Conservation (phyloP, 2,329 filamentous ascomycete genomes). For the Pyrenophora seminiperda region DNA sequence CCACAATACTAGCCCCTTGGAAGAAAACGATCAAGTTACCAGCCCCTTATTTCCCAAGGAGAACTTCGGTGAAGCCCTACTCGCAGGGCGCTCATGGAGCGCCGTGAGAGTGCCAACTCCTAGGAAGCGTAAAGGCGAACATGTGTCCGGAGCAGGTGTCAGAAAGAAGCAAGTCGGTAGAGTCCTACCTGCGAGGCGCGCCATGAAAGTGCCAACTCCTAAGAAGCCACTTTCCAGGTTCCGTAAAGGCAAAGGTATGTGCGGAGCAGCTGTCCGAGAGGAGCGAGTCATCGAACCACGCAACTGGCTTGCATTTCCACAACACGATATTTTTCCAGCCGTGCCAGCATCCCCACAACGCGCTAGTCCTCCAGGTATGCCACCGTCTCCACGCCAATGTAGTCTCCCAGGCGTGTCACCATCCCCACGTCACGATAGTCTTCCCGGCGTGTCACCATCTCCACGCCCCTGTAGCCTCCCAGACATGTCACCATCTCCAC, state of each 20-base stretch:
- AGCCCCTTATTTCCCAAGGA: slow-evolving; percentile 10
- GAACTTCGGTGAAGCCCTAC: slow-evolving; percentile 1
- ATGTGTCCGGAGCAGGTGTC: slow-evolving; percentile 4
- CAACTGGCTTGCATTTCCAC: background rate
- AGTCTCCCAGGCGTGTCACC: too few species aligned
- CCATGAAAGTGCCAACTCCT: slow-evolving; percentile 8
- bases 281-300: background rate
- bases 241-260: slow-evolving; percentile 1
- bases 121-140: slow-evolving; percentile 10
- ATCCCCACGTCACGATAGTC: too few species aligned
- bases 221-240: too few species aligned
- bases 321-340: too few species aligned
- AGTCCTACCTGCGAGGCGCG: slow-evolving; percentile 12
- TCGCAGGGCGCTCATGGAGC: slow-evolving; percentile 18
- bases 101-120: slow-evolving; percentile 8
- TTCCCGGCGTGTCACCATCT: too few species aligned
- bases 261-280: slow-evolving; percentile 7
- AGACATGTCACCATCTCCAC: too few species aligned
- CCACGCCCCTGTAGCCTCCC: too few species aligned
- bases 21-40: slow-evolving; percentile 26
- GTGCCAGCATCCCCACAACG: too few species aligned
- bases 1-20: slow-evolving; percentile 19
- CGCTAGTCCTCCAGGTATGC: too few species aligned
- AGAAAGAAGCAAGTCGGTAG: background rate
- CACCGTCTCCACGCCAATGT: too few species aligned